A percentile compares a stretch with the other conserved stretches of the same genome.
These are phyloP conservation scores for Tylopilus rubrobrunneus DNA, from an alignment of 768 basidiomycete genomes.

Conservation along the genomic window DNA sequence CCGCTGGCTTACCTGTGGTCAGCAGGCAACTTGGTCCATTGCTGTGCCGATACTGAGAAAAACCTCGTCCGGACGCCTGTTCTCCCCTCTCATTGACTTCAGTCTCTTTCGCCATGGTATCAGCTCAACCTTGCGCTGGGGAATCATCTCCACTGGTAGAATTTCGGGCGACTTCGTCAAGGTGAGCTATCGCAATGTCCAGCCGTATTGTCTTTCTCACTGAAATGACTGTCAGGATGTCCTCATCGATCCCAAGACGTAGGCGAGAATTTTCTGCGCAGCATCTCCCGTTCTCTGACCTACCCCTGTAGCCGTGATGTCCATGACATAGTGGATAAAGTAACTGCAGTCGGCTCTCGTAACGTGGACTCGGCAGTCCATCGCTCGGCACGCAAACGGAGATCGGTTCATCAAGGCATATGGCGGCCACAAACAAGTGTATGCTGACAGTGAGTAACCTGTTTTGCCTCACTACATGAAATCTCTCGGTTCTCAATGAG, in stretches of 20 bases:
- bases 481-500: not conserved
- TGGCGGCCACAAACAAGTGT: conserved; percentile 73
- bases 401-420: conserved; percentile 59
- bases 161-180: conserved; percentile 69
- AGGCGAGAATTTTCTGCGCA: conserved; percentile 22
- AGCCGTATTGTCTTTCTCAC: not conserved
- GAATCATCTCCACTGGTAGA: conserved; percentile 78
- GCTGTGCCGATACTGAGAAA: not conserved
- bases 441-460: conserved; percentile 54
- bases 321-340: conserved; percentile 62
- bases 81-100: not conserved
- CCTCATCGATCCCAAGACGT: conserved; percentile 72
- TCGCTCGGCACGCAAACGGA: conserved; percentile 47
- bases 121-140: conserved; percentile 62
- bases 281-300: not conserved
- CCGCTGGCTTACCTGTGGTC: conserved; percentile 3
- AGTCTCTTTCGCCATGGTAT: conserved; percentile 11
- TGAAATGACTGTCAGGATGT: conserved; percentile 51
- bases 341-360: conserved; percentile 77
- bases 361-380: conserved; percentile 60
- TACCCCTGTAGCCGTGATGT: conserved; percentile 50
- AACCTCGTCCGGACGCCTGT: not conserved
- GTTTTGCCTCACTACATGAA: not conserved
- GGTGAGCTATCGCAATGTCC: conserved; percentile 36
- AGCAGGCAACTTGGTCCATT: not conserved